Base-by-base conservation (phyloP, 1,284 basidiomycete species). In the Agroathelia rolfsii region DNA sequence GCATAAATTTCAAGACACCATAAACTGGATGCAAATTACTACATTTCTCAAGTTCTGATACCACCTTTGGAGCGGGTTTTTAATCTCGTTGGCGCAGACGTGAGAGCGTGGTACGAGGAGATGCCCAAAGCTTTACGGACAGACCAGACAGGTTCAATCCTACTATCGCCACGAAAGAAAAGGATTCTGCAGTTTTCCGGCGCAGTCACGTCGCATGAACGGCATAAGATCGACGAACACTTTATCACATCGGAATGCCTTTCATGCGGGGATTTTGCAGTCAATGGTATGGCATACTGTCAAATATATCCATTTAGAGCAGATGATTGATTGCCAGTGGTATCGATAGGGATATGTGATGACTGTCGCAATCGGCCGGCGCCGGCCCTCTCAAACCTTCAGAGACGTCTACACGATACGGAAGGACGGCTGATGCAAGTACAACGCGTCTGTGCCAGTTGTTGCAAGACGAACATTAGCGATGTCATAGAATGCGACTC, bases 1-100 rank as follows among this genome's bases (percentile, higher is more conserved):
- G 15, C 11, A 28, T 10, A 16, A 20, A 12, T 9, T 16, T 29
- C 6, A 47, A 82, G 76, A 25, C 60, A 69, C 24, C 60, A 78
- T 25, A 73, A 72, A 8, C 66, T 94, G 16, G 88, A 95, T 51
- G 78, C 78, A 3, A 55, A 69, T n/a, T 96, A 97, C 58, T 97
- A 98, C 53, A 95, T 98, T 46, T 72, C 73, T 1, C 69, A 76
- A 30, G 77, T 90, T 12, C 69, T 98, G 30, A 86, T 97, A 32
- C 89, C 89, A 3, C 90, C 94, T 0, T 53, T 98, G 38, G 80
- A 84, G 39, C 72, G 94, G 22, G 77, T 98, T 27, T 90, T 97
- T 62, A 92, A 86, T 47, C 72, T 97, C 16, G 68, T 94, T 19
- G 94, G 95, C 5, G 89, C 83, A 3, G 85, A 96, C 48, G 82